Conservation (phyloP, 164 flowering plant genomes). For the Piper longum region DNA sequence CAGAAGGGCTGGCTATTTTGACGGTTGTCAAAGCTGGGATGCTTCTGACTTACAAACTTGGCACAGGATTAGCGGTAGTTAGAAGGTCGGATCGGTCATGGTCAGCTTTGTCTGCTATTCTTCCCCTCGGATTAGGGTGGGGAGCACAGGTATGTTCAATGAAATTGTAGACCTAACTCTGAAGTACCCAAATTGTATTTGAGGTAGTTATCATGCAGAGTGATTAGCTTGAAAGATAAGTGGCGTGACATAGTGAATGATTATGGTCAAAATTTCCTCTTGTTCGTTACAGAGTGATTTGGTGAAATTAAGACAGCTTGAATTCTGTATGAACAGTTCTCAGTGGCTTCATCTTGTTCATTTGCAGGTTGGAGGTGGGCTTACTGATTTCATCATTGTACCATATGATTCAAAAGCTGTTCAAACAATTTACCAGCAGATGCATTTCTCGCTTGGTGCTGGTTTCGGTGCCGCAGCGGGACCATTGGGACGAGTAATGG, state of each 20-base stretch:
- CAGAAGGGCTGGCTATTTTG: conserved; percentile 75
- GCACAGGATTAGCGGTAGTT: conserved; percentile 93
- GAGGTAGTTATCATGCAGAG: background rate
- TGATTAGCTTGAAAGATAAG: background rate
- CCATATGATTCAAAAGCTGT: conserved; percentile 81
- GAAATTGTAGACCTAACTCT: background rate
- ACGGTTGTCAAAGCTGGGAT: conserved; percentile 87
- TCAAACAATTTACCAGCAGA: conserved; percentile 82
- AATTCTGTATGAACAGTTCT: background rate
- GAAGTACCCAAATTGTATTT: background rate
- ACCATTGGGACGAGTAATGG: conserved; percentile 86
- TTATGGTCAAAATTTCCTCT: background rate
- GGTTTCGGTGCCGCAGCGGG: conserved; percentile 99
- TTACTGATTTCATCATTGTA: conserved; percentile 83
- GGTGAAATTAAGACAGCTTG: background rate
- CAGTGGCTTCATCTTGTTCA: background rate
- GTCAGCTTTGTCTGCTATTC: conserved; percentile 95
- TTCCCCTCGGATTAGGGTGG: conserved; percentile 86
- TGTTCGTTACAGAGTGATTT: background rate
- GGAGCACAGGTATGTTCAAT: conserved; percentile 68
- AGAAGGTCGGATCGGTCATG: conserved; percentile 87
- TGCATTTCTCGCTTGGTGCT: conserved; percentile 97
- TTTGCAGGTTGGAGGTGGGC: conserved; percentile 76
- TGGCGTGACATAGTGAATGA: background rate
- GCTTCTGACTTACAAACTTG: conserved; percentile 68